These are phyloP conservation scores for Dichomitus squalens DNA, from an alignment of 1,284 basidiomycete genomes.

Conservation along the genomic window DNA sequence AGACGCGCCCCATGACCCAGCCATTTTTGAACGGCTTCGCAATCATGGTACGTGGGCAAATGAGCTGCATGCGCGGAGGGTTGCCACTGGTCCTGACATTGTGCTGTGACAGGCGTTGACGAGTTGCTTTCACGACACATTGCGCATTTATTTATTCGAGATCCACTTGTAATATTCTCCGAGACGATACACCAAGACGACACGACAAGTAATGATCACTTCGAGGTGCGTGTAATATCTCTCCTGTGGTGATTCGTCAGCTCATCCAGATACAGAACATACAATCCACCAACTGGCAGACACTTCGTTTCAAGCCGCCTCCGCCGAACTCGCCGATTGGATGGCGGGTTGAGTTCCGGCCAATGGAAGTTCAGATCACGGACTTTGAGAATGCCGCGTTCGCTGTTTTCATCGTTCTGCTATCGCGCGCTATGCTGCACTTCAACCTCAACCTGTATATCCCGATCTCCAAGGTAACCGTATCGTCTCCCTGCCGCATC, in stretches of 20 bases:
- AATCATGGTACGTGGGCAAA: conserved; percentile 61
- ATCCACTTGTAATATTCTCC: conserved; percentile 94
- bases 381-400: conserved; percentile 99
- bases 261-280: conserved; percentile 66
- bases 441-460: conserved; percentile 96
- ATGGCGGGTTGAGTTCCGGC: conserved; percentile 98
- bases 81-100: neutral
- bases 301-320: conserved; percentile 97
- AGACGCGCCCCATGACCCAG: conserved; percentile 77
- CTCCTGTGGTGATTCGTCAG: too few species aligned
- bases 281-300: conserved; percentile 99
- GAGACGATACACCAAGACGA: conserved; percentile 96
- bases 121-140: conserved; percentile 88
- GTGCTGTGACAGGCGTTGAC: conserved; percentile 71
- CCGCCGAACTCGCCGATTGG: conserved; percentile 91
- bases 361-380: conserved; percentile 99
- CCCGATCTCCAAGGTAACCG: conserved; percentile 89
- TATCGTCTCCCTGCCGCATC: neutral
- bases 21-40: conserved; percentile 71
- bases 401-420: conserved; percentile 90
- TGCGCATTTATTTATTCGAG: conserved; percentile 96
- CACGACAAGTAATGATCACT: conserved; percentile 87
- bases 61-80: neutral
- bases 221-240: conserved; percentile 68
- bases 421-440: conserved; percentile 90